phyloP scores from a whole-genome alignment of 139 green algal species.

The Gonium pectorale region DNA sequence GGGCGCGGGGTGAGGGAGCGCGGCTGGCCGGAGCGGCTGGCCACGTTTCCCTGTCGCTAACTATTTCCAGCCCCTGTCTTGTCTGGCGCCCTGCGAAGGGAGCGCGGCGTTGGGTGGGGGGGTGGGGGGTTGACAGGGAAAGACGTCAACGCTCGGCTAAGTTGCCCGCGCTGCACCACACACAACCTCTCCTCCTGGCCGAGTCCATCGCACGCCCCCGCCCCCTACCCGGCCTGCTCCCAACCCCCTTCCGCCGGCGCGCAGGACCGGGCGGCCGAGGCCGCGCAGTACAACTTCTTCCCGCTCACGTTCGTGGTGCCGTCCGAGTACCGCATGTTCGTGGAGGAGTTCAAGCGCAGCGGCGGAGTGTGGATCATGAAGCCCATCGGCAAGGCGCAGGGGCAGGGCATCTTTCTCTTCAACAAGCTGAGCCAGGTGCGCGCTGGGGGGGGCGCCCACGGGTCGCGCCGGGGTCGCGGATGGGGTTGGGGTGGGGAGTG shows the following conservation, averaged over 20 bases:
- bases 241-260: neutral
- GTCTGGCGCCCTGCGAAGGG: no score
- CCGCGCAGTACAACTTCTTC: slow-evolving; percentile 78
- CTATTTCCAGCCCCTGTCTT: no score
- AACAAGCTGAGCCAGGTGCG: slow-evolving; percentile 86
- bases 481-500: no score
- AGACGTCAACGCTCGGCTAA: no score
- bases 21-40: no score
- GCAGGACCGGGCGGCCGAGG: slow-evolving; percentile 63
- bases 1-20: no score
- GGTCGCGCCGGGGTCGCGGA: no score
- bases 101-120: no score
- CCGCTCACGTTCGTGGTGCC: slow-evolving; percentile 78
- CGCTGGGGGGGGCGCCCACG: no score
- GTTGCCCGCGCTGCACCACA: neutral
- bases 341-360: slow-evolving; percentile 83
- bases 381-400: slow-evolving; percentile 80
- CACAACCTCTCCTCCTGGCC: no score
- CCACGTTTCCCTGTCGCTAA: no score
- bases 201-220: neutral
- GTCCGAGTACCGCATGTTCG: slow-evolving; percentile 87
- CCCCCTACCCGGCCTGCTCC: neutral
- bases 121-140: no score
- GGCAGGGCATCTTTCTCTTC: slow-evolving; percentile 91
- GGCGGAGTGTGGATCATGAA: slow-evolving; percentile 92